These are phyloP conservation scores for Blepharisma stoltei DNA, from an alignment of 73 alveolate species.

Conservation along the genomic window DNA sequence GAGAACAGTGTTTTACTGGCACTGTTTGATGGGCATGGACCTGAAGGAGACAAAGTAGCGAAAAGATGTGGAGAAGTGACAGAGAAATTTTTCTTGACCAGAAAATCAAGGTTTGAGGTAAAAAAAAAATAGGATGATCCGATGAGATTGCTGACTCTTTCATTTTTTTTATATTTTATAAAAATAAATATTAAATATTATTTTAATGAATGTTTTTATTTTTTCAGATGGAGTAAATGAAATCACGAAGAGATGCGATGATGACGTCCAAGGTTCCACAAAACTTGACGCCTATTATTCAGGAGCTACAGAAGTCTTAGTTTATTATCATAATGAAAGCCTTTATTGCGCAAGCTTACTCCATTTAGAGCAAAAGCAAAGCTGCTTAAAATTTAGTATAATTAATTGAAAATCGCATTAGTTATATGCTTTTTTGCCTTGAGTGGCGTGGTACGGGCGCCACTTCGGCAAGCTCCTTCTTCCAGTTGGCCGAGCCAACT, in stretches of 20 bases:
- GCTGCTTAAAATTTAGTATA: no score
- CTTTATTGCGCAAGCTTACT: constrained; percentile 14
- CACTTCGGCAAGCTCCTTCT: no score
- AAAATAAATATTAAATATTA: no score
- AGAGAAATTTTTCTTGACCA: constrained; percentile 8
- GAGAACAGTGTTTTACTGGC: constrained; percentile 12
- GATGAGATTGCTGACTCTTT: background rate
- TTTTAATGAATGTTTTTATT: no score
- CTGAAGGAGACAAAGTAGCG: constrained; percentile 26
- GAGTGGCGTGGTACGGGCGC: no score
- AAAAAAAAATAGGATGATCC: constrained; percentile 7
- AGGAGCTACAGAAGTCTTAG: constrained; percentile 28
- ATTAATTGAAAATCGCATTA: no score
- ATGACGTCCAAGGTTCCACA: background rate
- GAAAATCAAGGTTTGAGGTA: background rate
- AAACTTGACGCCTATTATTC: constrained; percentile 15
- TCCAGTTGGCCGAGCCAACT: no score
- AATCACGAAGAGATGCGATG: background rate
- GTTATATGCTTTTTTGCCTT: no score
- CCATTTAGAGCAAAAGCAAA: no score
- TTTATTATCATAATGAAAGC: background rate
- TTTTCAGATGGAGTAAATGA: no score
- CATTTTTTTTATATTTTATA: no score
- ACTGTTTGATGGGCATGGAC: constrained; percentile 33
- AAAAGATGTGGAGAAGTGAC: background rate